A percentile compares a stretch with the other conserved stretches of the same genome.
Conservation (phyloP, 495 filamentous ascomycete species). For the Hypomontagnella submonticulosa region DNA sequence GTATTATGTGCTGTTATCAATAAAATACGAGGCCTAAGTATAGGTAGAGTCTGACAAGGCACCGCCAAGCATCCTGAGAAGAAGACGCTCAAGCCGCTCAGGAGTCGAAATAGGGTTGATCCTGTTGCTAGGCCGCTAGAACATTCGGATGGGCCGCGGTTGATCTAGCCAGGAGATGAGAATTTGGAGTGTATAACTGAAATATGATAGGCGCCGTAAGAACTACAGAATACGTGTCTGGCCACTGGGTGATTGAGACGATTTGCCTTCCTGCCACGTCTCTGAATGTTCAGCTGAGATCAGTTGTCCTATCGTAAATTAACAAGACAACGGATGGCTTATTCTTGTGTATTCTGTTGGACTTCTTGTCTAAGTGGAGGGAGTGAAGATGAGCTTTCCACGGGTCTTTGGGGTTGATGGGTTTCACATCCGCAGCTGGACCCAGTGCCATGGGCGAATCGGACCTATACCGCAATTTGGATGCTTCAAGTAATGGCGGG, state of each 20-base stretch:
- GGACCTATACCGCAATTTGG: too few relatives aligned
- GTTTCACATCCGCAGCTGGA: too few relatives aligned
- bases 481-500: too few relatives aligned
- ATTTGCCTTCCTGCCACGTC: conserved; percentile 27
- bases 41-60: not conserved
- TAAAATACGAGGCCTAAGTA: conserved; percentile 15
- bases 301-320: too few relatives aligned
- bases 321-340: too few relatives aligned
- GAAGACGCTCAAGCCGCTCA: conserved; percentile 3
- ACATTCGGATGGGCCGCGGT: conserved; percentile 5
- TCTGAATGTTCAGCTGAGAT: conserved; percentile 4
- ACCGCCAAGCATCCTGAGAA: not conserved
- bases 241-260: not conserved
- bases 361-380: too few relatives aligned
- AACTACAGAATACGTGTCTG: conserved; percentile 26
- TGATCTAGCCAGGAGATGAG: conserved; percentile 7
- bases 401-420: too few relatives aligned
- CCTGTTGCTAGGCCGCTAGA: conserved; percentile 7
- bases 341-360: too few relatives aligned
- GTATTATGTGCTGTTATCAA: conserved; percentile 4
- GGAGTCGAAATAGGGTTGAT: conserved; percentile 21
- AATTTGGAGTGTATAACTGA: not conserved
- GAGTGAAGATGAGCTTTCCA: too few relatives aligned
- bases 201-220: conserved; percentile 6
- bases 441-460: too few relatives aligned